Percentiles rank a stretch among this genome's conserved stretches.
Conservation (phyloP, 1,284 basidiomycete genomes). For the Puccinia coronata region DNA sequence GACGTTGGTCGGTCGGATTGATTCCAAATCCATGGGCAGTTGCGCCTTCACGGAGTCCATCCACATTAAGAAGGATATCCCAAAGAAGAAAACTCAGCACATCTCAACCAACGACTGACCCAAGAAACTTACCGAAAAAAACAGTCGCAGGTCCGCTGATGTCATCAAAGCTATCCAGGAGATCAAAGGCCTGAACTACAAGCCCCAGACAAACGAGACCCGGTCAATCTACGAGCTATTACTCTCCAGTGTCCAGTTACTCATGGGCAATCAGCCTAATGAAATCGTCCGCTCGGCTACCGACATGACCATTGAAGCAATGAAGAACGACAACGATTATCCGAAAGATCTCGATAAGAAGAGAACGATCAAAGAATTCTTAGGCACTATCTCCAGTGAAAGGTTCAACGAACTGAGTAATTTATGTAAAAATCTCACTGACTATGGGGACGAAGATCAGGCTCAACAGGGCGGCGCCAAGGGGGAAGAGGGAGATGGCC, state of each 20-base stretch:
- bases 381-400: constrained; percentile 72
- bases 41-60: constrained; percentile 78
- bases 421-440: constrained; percentile 92
- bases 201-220: constrained; percentile 89
- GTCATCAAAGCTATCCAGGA: constrained; percentile 78
- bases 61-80: constrained; percentile 70
- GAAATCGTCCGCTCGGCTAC: constrained; percentile 93
- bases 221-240: constrained; percentile 92
- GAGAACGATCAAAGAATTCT: constrained; percentile 82
- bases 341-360: constrained; percentile 98
- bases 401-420: constrained; percentile 81
- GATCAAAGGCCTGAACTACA: constrained; percentile 87
- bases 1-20: constrained; percentile 85
- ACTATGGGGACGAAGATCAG: constrained; percentile 87
- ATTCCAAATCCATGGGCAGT: constrained; percentile 89
- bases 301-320: constrained; percentile 83
- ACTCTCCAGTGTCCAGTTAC: constrained; percentile 74
- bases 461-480: constrained; percentile 71
- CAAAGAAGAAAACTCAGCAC: constrained; percentile 76
- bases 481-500: constrained; percentile 71
- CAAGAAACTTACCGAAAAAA: constrained; percentile 48
- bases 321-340: constrained; percentile 74
- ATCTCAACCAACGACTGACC: constrained; percentile 54
- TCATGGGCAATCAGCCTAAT: constrained; percentile 88
- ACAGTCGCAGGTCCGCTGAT: constrained; percentile 67